Evolutionary conservation across 169 alveolate species (phyloP).

Genomic region (Plasmodium chabaudi): DNA sequence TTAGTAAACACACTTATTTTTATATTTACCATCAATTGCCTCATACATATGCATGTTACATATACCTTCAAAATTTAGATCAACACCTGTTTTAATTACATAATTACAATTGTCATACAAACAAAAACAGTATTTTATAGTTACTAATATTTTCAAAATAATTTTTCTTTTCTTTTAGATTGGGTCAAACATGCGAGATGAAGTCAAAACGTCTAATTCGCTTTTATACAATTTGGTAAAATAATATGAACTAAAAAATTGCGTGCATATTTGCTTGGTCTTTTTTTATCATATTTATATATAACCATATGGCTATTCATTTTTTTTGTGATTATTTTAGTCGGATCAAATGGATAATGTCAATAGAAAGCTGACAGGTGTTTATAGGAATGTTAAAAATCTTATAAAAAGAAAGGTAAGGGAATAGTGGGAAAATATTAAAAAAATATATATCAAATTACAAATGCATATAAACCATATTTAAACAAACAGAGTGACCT

Average conservation of each 20-base stretch:
- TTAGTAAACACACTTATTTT: slow-evolving; percentile 18
- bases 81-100: not conserved
- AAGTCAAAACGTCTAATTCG: slow-evolving; percentile 63
- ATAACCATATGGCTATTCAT: not conserved
- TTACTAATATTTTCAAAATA: not conserved
- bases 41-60: not conserved
- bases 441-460: too few relatives aligned
- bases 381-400: slow-evolving; percentile 58
- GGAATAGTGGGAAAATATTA: not conserved
- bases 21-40: not conserved
- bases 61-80: not conserved
- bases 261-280: not conserved
- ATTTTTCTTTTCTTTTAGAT: slow-evolving; percentile 32
- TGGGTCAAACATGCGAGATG: slow-evolving; percentile 69
- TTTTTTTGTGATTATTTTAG: slow-evolving; percentile 8
- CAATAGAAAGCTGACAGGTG: slow-evolving; percentile 62
- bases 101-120: not conserved
- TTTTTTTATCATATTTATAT: not conserved
- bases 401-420: slow-evolving; percentile 65
- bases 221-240: slow-evolving; percentile 65
- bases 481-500: not conserved
- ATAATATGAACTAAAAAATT: slow-evolving; percentile 2
- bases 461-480: too few relatives aligned
- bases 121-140: too few relatives aligned
- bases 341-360: slow-evolving; percentile 64